These are phyloP conservation scores for Saraca asoca DNA, from an alignment of 331 rosid genomes.

Conservation along the genomic window DNA sequence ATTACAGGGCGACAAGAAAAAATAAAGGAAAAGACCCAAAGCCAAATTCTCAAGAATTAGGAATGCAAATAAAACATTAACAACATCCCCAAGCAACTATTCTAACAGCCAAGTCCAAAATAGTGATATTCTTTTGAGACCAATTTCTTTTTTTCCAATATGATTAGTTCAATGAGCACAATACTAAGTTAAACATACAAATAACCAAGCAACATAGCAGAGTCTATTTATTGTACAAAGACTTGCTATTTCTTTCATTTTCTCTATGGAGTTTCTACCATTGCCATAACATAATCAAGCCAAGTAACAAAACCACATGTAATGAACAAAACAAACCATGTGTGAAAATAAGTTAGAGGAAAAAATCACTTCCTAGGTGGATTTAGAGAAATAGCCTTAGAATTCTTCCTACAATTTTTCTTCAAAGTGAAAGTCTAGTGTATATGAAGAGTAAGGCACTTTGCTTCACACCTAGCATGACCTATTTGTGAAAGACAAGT, in stretches of 20 bases:
- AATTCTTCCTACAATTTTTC: too few species aligned
- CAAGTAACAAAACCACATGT: constrained; percentile 45
- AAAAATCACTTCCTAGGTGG: constrained; percentile 38
- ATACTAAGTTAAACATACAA: constrained; percentile 46
- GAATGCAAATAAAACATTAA: constrained; percentile 42
- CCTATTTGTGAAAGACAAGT: too few species aligned
- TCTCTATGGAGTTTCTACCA: too few species aligned
- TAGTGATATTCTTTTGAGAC: too few species aligned
- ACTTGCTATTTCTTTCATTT: too few species aligned
- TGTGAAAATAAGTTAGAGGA: constrained; percentile 48
- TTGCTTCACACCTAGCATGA: too few species aligned
- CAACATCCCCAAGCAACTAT: constrained; percentile 49
- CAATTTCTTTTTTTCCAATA: constrained; percentile 27
- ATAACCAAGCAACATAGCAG: constrained; percentile 40
- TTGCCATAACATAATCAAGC: constrained; percentile 43
- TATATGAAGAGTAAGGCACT: too few species aligned
- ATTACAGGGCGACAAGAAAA: constrained; percentile 50
- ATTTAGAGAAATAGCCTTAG: too few species aligned
- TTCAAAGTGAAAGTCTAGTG: too few species aligned
- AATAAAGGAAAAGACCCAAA: constrained; percentile 51
- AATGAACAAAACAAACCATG: constrained; percentile 50
- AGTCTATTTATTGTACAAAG: constrained; percentile 33
- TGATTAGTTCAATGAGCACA: constrained; percentile 38
- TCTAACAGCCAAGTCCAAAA: too few species aligned
- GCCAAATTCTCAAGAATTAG: too few species aligned